Percentiles rank a stretch among this genome's conserved stretches.
Conservation (phyloP, 306 rosid species). For the Dicorynia guianensis region DNA sequence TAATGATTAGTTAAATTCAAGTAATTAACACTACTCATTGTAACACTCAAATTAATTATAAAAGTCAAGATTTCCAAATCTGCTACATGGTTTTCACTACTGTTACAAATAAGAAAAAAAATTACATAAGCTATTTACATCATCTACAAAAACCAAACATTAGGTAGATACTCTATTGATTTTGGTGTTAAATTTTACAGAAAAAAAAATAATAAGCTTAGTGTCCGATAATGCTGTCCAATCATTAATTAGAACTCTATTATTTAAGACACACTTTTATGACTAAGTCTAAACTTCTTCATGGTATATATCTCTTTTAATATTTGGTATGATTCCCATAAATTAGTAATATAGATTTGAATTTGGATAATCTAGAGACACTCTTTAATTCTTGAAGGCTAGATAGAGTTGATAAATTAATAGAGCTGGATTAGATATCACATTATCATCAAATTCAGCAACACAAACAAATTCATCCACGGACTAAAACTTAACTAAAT, state of each 20-base stretch:
- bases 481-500: constrained; percentile 46
- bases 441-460: constrained; percentile 12
- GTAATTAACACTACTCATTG: too few relatives aligned
- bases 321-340: too few relatives aligned
- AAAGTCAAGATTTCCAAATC: constrained; percentile 19
- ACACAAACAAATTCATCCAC: constrained; percentile 22
- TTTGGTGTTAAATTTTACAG: constrained; percentile 6
- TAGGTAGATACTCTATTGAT: not conserved
- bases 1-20: too few relatives aligned
- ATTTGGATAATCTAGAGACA: not conserved
- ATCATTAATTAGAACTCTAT: too few relatives aligned
- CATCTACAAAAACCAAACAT: not conserved
- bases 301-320: too few relatives aligned
- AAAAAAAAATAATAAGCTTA: too few relatives aligned
- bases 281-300: too few relatives aligned
- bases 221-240: too few relatives aligned
- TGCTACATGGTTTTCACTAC: constrained; percentile 1
- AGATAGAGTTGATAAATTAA: not conserved
- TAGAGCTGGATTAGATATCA: not conserved
- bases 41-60: not conserved
- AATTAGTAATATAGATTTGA: not conserved
- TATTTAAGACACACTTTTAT: too few relatives aligned
- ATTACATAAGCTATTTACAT: constrained; percentile 15
- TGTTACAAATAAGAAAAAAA: constrained; percentile 16
- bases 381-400: not conserved